Evolutionary conservation across 164 flowering plant genomes (phyloP), one percentile per base, ranked within the genome.

Genomic region (Taxillus chinensis): DNA sequence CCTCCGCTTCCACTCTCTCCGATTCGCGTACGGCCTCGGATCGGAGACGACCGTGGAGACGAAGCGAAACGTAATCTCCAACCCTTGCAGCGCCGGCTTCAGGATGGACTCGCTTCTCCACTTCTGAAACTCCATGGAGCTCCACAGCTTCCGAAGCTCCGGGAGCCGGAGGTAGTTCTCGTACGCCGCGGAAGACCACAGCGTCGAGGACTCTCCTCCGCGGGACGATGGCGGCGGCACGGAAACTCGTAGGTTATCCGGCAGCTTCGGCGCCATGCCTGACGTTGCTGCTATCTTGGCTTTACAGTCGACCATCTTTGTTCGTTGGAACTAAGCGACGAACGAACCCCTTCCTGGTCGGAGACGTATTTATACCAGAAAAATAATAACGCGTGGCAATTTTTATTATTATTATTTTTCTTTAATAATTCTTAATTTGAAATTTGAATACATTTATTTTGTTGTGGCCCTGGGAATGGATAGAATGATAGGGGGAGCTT

Each of bases 1-100:
- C 62, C 96, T 70, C 55, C 90, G 83, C 45, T 46, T 75, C 96
- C 95, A 89, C 71, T 86, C 91, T 0, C 77, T 63, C 57, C 64
- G 74, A 77, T 92, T 87, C 14, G 77, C 65, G 67, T 89, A 92
- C 64, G 84, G 86, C 41, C 96, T 55, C 2, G 90, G 80, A 67
- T 92, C 98, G 38, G 91, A 85, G 39, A 86, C 27, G 5, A 79
- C 80, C 39, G 73, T 57, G n/a, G 96, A 87, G 10, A 90, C 50
- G 50, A 92, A 78, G 66, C 95, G 84, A 67, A 92, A 90, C n/a
- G 95, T 82, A 48, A 92, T 82, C 64, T 92, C 98, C 10, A 92
- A 68, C 7, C 78, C 98, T 41, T 85, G 92, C 45, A 92, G 58
- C 41, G 90, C 86, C 46, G 98, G 98, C 66, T 78, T 82, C 39